Evolutionary conservation across 257 asterid species (phyloP).

Genomic region (Paulownia fortunei): DNA sequence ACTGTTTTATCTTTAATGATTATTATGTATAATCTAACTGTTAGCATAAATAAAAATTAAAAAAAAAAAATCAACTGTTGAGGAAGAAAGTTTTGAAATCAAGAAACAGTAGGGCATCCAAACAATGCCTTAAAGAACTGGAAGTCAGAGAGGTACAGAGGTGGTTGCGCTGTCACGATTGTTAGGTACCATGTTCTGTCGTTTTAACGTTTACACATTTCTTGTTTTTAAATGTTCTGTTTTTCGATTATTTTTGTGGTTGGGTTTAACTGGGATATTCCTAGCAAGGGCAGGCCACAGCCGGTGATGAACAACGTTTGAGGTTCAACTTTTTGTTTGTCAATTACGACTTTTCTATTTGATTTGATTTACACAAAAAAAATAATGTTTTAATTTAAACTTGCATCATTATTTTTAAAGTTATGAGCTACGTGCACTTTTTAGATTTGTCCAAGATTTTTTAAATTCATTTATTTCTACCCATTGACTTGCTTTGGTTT

Average conservation of each 20-base stretch:
- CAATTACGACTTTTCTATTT: too few species aligned
- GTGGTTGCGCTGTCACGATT: slow-evolving; percentile 16
- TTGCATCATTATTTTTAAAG: too few species aligned
- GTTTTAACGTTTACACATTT: background rate
- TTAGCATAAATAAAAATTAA: too few species aligned
- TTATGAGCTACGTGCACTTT: too few species aligned
- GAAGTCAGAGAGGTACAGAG: background rate
- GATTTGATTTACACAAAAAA: too few species aligned
- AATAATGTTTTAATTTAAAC: too few species aligned
- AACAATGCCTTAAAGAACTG: slow-evolving; percentile 12
- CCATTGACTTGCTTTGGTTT: too few species aligned
- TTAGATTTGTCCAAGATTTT: too few species aligned
- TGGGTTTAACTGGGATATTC: background rate
- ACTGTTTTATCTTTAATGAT: too few species aligned
- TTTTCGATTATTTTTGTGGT: background rate
- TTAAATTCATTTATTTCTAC: too few species aligned
- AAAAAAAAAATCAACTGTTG: too few species aligned
- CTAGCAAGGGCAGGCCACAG: background rate
- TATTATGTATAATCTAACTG: too few species aligned
- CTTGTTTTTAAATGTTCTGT: background rate
- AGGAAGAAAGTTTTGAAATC: background rate
- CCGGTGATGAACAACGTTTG: background rate
- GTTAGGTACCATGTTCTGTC: slow-evolving; percentile 15
- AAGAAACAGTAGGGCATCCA: background rate
- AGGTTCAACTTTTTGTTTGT: background rate